A percentile compares a stretch with the other conserved stretches of the same genome.
Evolutionary conservation across 148 eudicot genomes (phyloP).

Genomic region (Vaccinium darrowii): DNA sequence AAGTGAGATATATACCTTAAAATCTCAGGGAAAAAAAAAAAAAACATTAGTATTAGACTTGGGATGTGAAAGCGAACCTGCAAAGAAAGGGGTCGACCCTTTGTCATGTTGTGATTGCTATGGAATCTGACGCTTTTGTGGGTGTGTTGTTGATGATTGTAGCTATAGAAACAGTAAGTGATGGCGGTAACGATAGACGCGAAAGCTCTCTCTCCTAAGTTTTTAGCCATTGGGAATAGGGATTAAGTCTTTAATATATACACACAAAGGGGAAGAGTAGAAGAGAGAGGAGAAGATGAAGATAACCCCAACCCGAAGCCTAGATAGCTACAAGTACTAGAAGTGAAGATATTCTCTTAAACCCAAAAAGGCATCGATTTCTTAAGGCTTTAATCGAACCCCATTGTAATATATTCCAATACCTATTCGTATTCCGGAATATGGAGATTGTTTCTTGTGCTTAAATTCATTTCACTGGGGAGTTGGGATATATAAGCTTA

Average conservation of each 20-base stretch:
- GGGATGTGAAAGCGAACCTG: conserved; percentile 14
- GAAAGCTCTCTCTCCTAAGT: conserved; percentile 23
- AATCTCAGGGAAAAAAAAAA: too few relatives aligned
- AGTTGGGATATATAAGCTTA: not conserved
- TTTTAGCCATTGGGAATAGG: conserved; percentile 17
- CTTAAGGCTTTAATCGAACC: not conserved
- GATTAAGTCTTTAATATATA: conserved; percentile 8
- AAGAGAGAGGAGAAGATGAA: not conserved
- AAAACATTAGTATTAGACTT: not conserved
- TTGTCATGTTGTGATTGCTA: conserved; percentile 12
- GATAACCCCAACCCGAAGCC: not conserved
- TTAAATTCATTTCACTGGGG: not conserved
- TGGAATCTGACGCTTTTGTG: not conserved
- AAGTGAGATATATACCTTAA: not conserved
- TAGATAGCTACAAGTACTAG: not conserved
- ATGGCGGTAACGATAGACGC: conserved; percentile 21
- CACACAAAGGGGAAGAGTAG: not conserved
- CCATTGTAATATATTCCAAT: not conserved
- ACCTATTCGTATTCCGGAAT: not conserved
- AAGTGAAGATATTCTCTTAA: not conserved
- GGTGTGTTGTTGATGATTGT: not conserved
- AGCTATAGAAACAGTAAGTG: conserved; percentile 25
- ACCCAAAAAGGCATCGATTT: not conserved
- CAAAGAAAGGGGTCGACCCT: conserved; percentile 15
- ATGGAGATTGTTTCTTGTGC: conserved; percentile 6